Evolutionary conservation across 1,139 yeast species (phyloP).

Genomic region (Yamadazyma aaseri): DNA sequence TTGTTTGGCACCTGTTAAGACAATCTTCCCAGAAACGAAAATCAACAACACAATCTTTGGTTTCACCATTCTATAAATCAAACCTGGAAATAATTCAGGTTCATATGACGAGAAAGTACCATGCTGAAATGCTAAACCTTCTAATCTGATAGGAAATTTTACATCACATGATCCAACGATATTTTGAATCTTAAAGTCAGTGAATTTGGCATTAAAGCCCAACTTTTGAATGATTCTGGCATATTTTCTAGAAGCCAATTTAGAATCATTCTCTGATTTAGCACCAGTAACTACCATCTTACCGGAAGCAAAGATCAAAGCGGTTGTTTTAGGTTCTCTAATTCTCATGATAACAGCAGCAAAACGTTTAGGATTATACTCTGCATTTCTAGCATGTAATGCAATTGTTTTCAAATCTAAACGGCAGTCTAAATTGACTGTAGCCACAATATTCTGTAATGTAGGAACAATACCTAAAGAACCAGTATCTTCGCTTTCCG

Average conservation of each 20-base stretch:
- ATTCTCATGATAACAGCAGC: slow-evolving; percentile 99
- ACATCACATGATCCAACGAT: slow-evolving; percentile 99
- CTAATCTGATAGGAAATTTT: slow-evolving; percentile 94
- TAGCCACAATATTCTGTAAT: slow-evolving; percentile 94
- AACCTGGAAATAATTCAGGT: slow-evolving; percentile 97
- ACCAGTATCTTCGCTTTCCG: slow-evolving; percentile 62
- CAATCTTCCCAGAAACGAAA: slow-evolving; percentile 97
- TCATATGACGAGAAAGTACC: slow-evolving; percentile 99
- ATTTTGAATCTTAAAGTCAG: slow-evolving; percentile 96
- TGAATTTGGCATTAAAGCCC: slow-evolving; percentile 93
- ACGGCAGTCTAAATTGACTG: slow-evolving; percentile 94
- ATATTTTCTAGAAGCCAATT: slow-evolving; percentile 93
- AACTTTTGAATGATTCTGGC: slow-evolving; percentile 97
- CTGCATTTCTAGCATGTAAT: slow-evolving; percentile 98
- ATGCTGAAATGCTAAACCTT: slow-evolving; percentile 97
- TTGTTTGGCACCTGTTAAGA: slow-evolving; percentile 97
- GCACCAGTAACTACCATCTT: slow-evolving; percentile 99
- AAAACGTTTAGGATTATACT: slow-evolving; percentile 94
- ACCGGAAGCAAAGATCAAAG: slow-evolving; percentile 96
- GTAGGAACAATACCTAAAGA: slow-evolving; percentile 96
- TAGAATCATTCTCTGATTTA: slow-evolving; percentile 95
- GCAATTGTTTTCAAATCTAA: slow-evolving; percentile 96
- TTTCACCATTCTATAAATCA: slow-evolving; percentile 98
- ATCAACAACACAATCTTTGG: slow-evolving; percentile 95
- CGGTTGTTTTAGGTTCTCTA: slow-evolving; percentile 98